Evolutionary conservation across 495 filamentous ascomycete genomes (phyloP).

Genomic region (Tuber magnatum): DNA sequence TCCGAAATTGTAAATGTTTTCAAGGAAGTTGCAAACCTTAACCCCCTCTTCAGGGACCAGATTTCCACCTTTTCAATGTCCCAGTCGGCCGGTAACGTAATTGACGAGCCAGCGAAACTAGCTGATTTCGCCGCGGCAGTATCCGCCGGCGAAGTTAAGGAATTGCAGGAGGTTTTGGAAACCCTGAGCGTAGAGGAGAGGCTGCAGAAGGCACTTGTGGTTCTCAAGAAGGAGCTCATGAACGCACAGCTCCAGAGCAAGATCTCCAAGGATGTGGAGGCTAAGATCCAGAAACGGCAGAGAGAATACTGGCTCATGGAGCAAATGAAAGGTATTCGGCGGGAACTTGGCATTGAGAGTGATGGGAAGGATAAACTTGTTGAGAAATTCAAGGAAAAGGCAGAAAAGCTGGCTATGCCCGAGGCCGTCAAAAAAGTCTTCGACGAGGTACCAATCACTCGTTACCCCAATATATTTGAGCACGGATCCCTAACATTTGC

Average conservation of each 20-base stretch:
- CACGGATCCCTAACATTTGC: constrained; percentile 9
- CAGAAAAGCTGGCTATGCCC: constrained; percentile 89
- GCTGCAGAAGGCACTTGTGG: constrained; percentile 77
- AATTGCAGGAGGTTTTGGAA: constrained; percentile 90
- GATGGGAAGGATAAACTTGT: constrained; percentile 97
- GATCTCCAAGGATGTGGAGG: constrained; percentile 96
- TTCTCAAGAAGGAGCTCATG: constrained; percentile 95
- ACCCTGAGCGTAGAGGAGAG: constrained; percentile 81
- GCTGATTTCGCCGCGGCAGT: constrained; percentile 97
- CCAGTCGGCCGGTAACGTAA: constrained; percentile 87
- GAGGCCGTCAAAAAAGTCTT: constrained; percentile 94
- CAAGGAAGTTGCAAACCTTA: constrained; percentile 89
- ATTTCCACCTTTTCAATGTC: constrained; percentile 96
- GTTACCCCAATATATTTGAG: not conserved
- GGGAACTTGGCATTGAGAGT: constrained; percentile 91
- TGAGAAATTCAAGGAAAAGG: constrained; percentile 94
- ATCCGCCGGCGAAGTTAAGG: constrained; percentile 76
- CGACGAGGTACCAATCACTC: constrained; percentile 54
- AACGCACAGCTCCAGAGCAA: constrained; percentile 95
- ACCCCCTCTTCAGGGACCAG: constrained; percentile 93
- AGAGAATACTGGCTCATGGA: constrained; percentile 99
- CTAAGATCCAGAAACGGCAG: constrained; percentile 94
- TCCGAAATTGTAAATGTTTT: constrained; percentile 98
- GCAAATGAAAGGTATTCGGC: constrained; percentile 97
- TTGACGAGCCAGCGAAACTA: constrained; percentile 85